Base-by-base conservation (phyloP, 1,284 basidiomycete species). In the Kwoniella shivajii region DNA sequence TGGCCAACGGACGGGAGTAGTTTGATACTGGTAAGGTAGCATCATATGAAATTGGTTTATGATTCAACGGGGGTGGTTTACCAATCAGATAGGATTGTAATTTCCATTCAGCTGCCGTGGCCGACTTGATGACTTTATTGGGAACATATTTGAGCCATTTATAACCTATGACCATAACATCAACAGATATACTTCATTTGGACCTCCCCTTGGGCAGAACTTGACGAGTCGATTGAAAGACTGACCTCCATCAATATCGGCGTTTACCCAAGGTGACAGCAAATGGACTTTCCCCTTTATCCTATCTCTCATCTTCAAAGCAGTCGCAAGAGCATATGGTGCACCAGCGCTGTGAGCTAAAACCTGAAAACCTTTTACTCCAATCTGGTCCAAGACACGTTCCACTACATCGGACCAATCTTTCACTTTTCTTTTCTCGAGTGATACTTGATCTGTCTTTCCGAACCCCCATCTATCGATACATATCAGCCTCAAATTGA, bases 101-200 rank as follows among this genome's bases (percentile, higher is more conserved):
- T 74, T 88, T 91, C 93, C 93, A 98, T 69, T 99, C 95, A 0
- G 95, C 95, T 3, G 92, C 91, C 71, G 96, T 92, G 0, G 94
- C 95, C 0, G 92, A 94, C 80, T 90, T 92, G 67, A 99, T 83
- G 39, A 99, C 84, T 20, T 89, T 87, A 60, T 91, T 92, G 0
- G 95, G 95, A 1, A 99, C 88, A 73, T 94, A 98, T 74, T 93
- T 95, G 57, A 99, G 82, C 92, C 93, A 97, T 72, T 90, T 93
- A 79, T 96, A 98, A 18, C 89, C 88, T 69, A 83, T 85, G 22
- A 36, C n/a, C 10, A n/a, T 60, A 48, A 18, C 24, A 34, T 50
- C 44, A 59, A 43, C 66, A 30, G 29, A 6, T 5, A 13, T 50
- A 29, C 33, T n/a, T n/a, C n/a, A n/a, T n/a, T n/a, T n/a, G n/a